Evolutionary conservation across 768 basidiomycete species (phyloP).

Genomic region (Podaxis mareebaensis): DNA sequence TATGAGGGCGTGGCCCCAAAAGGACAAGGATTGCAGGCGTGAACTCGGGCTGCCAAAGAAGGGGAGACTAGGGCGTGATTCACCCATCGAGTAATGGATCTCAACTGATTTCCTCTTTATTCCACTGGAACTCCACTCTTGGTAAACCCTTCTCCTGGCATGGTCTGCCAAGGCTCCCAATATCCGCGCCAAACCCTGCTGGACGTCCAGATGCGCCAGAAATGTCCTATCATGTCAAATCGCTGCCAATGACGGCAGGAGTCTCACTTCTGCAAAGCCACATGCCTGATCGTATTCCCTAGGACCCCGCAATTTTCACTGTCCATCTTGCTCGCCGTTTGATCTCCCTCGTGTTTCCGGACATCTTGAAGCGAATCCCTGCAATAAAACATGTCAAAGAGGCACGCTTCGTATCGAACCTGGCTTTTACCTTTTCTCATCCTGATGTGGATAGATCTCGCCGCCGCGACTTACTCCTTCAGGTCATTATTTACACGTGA

Average conservation of each 20-base stretch:
- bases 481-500: not conserved
- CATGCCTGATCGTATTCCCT: slow-evolving; percentile 11
- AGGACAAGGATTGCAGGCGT: slow-evolving; percentile 21
- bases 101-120: slow-evolving; percentile 1
- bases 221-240: slow-evolving; percentile 10
- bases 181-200: not conserved
- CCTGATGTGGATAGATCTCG: not conserved
- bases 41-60: slow-evolving; percentile 1
- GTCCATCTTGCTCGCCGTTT: not conserved
- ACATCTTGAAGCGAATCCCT: not conserved
- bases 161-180: not conserved
- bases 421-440: not conserved
- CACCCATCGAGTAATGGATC: slow-evolving; percentile 11
- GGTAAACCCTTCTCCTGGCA: slow-evolving; percentile 1
- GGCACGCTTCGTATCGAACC: not conserved
- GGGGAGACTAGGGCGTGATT: slow-evolving; percentile 2
- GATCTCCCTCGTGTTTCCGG: not conserved
- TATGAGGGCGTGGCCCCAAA: slow-evolving; percentile 24
- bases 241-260: slow-evolving; percentile 8
- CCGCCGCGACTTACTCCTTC: not conserved
- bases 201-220: not conserved
- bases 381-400: slow-evolving; percentile 3
- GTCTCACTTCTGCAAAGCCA: slow-evolving; percentile 9
- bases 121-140: not conserved
- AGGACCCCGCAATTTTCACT: not conserved